phyloP scores from a whole-genome alignment of 768 basidiomycete species.

The Kwoniella mangroviensis region DNA sequence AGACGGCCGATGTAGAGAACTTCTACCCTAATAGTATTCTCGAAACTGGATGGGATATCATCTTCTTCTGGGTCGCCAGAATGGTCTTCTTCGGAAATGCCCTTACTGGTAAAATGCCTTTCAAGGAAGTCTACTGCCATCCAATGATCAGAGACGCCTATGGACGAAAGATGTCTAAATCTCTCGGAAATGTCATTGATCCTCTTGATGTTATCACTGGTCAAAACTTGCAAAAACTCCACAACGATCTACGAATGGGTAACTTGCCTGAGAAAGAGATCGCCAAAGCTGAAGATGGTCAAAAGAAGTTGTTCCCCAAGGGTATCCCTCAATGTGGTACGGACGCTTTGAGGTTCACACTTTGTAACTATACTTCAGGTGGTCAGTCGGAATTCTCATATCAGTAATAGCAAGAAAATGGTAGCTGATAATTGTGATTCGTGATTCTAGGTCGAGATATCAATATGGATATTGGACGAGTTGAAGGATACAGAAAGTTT shows the following conservation, averaged over 20 bases:
- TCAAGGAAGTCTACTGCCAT: conserved; percentile 93
- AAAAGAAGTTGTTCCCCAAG: conserved; percentile 99
- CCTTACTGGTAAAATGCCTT: conserved; percentile 88
- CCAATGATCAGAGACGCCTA: conserved; percentile 99
- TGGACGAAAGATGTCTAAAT: conserved; percentile 98
- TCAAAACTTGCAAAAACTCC: conserved; percentile 74
- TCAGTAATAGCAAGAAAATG: not conserved
- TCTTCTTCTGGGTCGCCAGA: conserved; percentile 99
- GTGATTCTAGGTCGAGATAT: conserved; percentile 79
- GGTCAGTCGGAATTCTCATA: conserved; percentile 61
- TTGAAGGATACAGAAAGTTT: conserved; percentile 98
- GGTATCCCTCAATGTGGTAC: conserved; percentile 99
- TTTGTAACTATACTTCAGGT: conserved; percentile 91
- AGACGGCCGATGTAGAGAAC: conserved; percentile 76
- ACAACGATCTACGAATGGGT: conserved; percentile 82
- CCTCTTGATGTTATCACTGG: conserved; percentile 94
- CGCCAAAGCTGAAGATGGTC: conserved; percentile 83
- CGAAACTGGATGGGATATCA: conserved; percentile 98
- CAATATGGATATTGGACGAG: conserved; percentile 91
- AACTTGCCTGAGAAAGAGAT: conserved; percentile 95
- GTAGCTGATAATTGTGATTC: conserved; percentile 5
- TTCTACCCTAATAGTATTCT: conserved; percentile 91
- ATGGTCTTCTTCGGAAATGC: conserved; percentile 93
- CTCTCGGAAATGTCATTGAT: conserved; percentile 96
- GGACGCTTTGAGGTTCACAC: conserved; percentile 90